These are phyloP conservation scores for Lactarius akahatsu DNA, from an alignment of 768 basidiomycete genomes.

Conservation along the genomic window DNA sequence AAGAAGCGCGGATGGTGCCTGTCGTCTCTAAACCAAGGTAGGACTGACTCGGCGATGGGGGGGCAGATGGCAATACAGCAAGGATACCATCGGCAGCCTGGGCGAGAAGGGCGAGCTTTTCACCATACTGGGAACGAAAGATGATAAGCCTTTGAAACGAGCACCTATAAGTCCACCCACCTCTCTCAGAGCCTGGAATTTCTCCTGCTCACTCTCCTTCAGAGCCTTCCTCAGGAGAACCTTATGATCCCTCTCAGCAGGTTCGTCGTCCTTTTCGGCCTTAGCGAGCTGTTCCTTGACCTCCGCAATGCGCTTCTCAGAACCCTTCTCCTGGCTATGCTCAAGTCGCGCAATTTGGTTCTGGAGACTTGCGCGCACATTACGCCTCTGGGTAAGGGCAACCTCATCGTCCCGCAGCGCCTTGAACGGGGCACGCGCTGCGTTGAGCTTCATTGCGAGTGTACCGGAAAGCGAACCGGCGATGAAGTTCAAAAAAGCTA, in stretches of 20 bases:
- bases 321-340: slow-evolving; percentile 60
- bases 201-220: slow-evolving; percentile 68
- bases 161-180: slow-evolving; percentile 38
- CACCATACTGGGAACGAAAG: slow-evolving; percentile 57
- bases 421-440: slow-evolving; percentile 66
- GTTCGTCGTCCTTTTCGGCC: slow-evolving; percentile 60
- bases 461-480: slow-evolving; percentile 64
- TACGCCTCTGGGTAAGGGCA: slow-evolving; percentile 58
- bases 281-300: slow-evolving; percentile 67
- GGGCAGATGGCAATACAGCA: slow-evolving; percentile 61
- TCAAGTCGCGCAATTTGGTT: slow-evolving; percentile 64
- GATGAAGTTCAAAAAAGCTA: slow-evolving; percentile 80
- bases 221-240: slow-evolving; percentile 74
- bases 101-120: slow-evolving; percentile 72
- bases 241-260: slow-evolving; percentile 67
- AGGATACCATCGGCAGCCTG: slow-evolving; percentile 68
- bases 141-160: neutral
- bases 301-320: slow-evolving; percentile 67
- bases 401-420: slow-evolving; percentile 69
- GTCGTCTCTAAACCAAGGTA: slow-evolving; percentile 65
- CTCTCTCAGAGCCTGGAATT: slow-evolving; percentile 83
- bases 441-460: slow-evolving; percentile 61
- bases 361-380: slow-evolving; percentile 55
- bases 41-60: slow-evolving; percentile 54
- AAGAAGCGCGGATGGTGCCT: slow-evolving; percentile 65